Evolutionary conservation across 805 yeast genomes (phyloP).

Genomic region (Cyberlindnera suaveolens): DNA sequence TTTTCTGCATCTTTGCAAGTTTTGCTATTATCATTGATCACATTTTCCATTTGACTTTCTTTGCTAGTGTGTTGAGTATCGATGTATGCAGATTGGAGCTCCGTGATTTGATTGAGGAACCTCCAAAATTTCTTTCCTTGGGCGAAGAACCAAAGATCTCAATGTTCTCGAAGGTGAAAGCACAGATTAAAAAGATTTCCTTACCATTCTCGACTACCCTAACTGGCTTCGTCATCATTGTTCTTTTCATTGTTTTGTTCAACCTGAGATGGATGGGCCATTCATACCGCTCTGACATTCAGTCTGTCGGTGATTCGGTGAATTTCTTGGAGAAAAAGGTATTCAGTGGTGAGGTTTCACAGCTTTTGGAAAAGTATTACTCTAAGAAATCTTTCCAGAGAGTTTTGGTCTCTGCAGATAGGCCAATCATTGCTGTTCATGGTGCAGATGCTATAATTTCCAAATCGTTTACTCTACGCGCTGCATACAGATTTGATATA

Average conservation of each 20-base stretch:
- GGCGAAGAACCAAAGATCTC: slow-evolving; percentile 3
- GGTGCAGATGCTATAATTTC: not conserved
- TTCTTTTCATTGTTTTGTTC: slow-evolving; percentile 24
- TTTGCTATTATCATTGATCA: slow-evolving; percentile 53
- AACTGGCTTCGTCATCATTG: slow-evolving; percentile 24
- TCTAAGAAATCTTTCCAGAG: not conserved
- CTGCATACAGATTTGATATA: slow-evolving; percentile 39
- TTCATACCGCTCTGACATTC: not conserved
- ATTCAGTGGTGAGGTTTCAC: slow-evolving; percentile 15
- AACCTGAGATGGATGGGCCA: slow-evolving; percentile 30
- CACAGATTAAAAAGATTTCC: slow-evolving; percentile 2
- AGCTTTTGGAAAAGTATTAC: slow-evolving; percentile 2
- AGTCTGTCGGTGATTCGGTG: slow-evolving; percentile 1
- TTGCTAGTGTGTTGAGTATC: slow-evolving; percentile 58
- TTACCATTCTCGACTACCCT: slow-evolving; percentile 32
- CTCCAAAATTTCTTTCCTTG: slow-evolving; percentile 1
- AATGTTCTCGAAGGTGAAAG: not conserved
- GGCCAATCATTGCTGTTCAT: slow-evolving; percentile 22
- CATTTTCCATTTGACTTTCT: slow-evolving; percentile 54
- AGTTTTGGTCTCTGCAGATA: slow-evolving; percentile 19
- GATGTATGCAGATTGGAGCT: slow-evolving; percentile 62
- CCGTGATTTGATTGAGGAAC: slow-evolving; percentile 38
- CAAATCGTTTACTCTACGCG: slow-evolving; percentile 15
- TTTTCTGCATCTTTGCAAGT: slow-evolving; percentile 40
- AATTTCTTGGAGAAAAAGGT: slow-evolving; percentile 15